Evolutionary conservation across 108 stramenopile species (phyloP).

Genomic region (Skeletonema potamos): DNA sequence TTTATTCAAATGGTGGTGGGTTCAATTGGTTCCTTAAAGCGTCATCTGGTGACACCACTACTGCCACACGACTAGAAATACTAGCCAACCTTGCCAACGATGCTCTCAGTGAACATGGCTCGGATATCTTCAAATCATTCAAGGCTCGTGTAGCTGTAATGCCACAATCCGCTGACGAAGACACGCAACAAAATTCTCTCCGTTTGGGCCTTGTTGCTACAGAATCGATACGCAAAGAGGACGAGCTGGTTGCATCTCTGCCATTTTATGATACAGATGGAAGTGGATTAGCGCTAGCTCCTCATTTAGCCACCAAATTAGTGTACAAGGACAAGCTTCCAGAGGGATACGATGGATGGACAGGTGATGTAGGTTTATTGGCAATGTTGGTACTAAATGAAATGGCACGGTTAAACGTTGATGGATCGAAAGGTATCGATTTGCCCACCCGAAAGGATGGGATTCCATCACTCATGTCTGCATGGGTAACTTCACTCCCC

Average conservation of each 20-base stretch:
- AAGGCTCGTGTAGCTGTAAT: conserved; percentile 25
- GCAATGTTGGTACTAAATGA: conserved; percentile 78
- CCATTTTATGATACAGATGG: conserved; percentile 60
- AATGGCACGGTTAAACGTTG: conserved; percentile 48
- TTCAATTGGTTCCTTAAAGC: neutral
- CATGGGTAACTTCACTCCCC: conserved; percentile 67
- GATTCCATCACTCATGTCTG: conserved; percentile 54
- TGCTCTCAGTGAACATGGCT: conserved; percentile 6
- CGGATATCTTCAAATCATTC: conserved; percentile 16
- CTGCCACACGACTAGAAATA: conserved; percentile 4
- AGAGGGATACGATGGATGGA: conserved; percentile 82
- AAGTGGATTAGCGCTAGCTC: conserved; percentile 47
- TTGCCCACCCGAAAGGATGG: conserved; percentile 39
- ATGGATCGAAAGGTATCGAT: conserved; percentile 20
- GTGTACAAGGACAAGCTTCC: conserved; percentile 59
- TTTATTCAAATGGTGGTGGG: neutral
- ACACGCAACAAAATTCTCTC: neutral
- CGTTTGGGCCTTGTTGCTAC: conserved; percentile 79
- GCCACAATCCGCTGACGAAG: neutral
- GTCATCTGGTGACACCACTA: neutral
- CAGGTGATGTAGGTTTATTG: conserved; percentile 77
- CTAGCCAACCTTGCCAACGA: conserved; percentile 29
- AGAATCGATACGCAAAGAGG: conserved; percentile 36
- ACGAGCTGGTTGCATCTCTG: conserved; percentile 52
- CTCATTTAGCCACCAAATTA: conserved; percentile 50